Evolutionary conservation across 2,329 filamentous ascomycete species (phyloP).

Genomic region (Botrytis sinoallii): DNA sequence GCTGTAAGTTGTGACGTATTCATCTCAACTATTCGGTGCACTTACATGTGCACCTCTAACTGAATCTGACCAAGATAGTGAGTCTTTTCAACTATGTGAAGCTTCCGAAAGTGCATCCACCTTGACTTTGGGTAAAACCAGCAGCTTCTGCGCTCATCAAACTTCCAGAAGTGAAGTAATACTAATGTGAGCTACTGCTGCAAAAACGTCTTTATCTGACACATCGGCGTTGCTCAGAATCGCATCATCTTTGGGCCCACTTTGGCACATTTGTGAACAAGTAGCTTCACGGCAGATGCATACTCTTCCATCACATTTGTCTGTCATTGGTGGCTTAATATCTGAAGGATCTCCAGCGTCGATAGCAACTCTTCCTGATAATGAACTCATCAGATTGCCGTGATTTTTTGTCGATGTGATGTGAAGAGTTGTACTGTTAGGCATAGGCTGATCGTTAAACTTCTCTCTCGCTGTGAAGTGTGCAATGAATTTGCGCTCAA

Average conservation of each 20-base stretch:
- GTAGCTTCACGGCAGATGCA: background rate
- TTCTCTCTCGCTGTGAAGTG: background rate
- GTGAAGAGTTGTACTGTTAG: background rate
- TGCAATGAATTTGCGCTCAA: background rate
- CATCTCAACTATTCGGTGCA: background rate
- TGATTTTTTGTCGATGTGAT: background rate
- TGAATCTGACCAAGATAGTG: background rate
- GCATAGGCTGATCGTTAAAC: background rate
- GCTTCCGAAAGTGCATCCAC: background rate
- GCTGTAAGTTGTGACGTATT: background rate
- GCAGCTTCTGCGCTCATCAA: background rate
- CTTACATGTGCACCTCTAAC: background rate
- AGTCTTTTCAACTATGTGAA: background rate
- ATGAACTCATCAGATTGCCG: background rate
- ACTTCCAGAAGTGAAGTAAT: background rate
- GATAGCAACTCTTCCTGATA: background rate
- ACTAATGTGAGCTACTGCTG: background rate
- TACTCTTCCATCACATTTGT: background rate
- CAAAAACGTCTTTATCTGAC: background rate
- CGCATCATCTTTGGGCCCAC: background rate
- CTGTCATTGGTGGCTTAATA: background rate
- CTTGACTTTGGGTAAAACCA: background rate
- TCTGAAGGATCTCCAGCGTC: background rate
- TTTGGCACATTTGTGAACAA: background rate
- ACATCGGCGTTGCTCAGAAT: background rate